Conservation (phyloP, 768 basidiomycete species). For the Collybia nuda region DNA sequence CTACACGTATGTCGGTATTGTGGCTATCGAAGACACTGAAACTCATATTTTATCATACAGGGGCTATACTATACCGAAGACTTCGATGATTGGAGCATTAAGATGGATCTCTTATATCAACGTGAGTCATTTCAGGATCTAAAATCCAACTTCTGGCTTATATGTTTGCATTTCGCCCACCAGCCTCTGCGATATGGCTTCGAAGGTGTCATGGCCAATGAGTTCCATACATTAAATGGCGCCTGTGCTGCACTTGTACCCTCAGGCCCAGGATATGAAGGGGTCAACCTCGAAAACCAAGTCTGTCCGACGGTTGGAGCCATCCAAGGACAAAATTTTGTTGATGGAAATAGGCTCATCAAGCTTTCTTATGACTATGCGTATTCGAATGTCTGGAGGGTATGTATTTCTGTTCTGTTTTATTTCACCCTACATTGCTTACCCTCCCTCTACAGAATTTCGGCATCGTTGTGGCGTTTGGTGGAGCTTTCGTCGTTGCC, state of each 20-base stretch:
- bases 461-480: conserved; percentile 72
- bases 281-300: conserved; percentile 59
- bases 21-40: background rate
- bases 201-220: conserved; percentile 75
- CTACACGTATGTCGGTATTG: conserved; percentile 43
- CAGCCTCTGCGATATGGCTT: conserved; percentile 74
- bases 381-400: conserved; percentile 41
- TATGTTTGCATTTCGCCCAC: conserved; percentile 14
- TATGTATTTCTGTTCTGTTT: conserved; percentile 21
- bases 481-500: conserved; percentile 52
- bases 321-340: conserved; percentile 53
- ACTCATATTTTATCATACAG: background rate
- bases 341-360: conserved; percentile 57
- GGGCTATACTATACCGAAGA: conserved; percentile 3
- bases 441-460: conserved; percentile 41
- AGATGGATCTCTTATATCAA: conserved; percentile 35
- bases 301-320: conserved; percentile 76
- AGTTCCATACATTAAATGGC: conserved; percentile 73
- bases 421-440: background rate
- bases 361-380: conserved; percentile 49
- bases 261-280: conserved; percentile 60
- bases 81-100: conserved; percentile 2
- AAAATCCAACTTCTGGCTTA: conserved; percentile 4
- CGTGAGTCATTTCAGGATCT: conserved; percentile 26
- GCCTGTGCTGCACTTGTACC: conserved; percentile 60